phyloP scores from a whole-genome alignment of 805 yeast genomes.

The Ogataea chonburiensis region DNA sequence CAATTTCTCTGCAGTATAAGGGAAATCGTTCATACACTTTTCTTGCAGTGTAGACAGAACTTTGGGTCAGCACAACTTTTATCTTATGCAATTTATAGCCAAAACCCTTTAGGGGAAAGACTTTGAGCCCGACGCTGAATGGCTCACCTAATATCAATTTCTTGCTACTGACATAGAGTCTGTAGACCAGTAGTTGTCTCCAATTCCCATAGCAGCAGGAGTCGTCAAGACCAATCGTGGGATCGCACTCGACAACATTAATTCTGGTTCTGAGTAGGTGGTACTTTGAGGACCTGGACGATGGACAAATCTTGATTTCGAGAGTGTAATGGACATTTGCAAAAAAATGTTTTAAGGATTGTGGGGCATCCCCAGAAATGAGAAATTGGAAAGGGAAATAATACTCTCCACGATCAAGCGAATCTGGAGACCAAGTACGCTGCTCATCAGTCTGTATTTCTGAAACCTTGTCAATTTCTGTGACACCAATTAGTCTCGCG shows the following conservation, averaged over 20 bases:
- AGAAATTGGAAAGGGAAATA: constrained; percentile 31
- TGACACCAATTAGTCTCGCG: constrained; percentile 18
- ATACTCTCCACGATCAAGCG: constrained; percentile 21
- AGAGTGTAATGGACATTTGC: constrained; percentile 24
- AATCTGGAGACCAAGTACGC: constrained; percentile 7
- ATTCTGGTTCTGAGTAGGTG: constrained; percentile 9
- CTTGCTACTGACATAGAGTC: constrained; percentile 22
- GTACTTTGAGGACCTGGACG: constrained; percentile 6
- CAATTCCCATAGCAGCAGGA: constrained; percentile 32
- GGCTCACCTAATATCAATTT: constrained; percentile 19
- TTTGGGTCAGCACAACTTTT: constrained; percentile 26
- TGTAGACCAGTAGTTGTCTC: constrained; percentile 32
- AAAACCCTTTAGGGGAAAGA: constrained; percentile 25
- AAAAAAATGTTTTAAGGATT: constrained; percentile 22
- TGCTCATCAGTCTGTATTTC: constrained; percentile 1
- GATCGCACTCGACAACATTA: constrained; percentile 20
- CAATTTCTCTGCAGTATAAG: background rate
- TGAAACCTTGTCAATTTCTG: background rate
- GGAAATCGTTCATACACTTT: background rate
- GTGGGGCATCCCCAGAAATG: constrained; percentile 24
- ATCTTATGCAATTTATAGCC: constrained; percentile 24
- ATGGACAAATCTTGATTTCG: background rate
- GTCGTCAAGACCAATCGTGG: constrained; percentile 11
- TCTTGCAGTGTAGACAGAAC: constrained; percentile 15
- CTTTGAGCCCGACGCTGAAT: constrained; percentile 19